Evolutionary conservation across 352 stramenopile genomes (phyloP), one percentile per base, ranked within the genome.

Genomic region (Phytophthora ohioensis): DNA sequence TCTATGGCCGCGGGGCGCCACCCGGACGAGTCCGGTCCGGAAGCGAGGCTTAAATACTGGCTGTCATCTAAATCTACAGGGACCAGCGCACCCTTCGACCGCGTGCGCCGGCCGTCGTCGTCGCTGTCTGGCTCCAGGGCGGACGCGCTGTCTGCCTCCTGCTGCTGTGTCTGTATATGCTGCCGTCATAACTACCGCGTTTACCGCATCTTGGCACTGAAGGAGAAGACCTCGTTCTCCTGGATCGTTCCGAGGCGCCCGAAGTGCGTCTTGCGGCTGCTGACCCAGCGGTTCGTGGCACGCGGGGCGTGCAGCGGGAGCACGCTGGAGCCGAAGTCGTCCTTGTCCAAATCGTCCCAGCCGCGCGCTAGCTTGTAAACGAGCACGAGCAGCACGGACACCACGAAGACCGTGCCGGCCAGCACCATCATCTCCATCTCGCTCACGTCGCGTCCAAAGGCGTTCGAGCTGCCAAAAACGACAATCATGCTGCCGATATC

Each of bases 281-380:
- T 84, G 68, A 92, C 81, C 82, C 84, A 92, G 13, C 81, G 79
- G 36, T 78, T 82, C 9, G 84, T 88, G n/a, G 79, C 73, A 38
- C 85, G 82, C 7, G 64, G 46, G 42, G 59, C 59, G 62, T 86
- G 81, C 55, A 87, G 48, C 42, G 79, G 81, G 31, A 90, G 62
- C 10, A 88, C 53, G 56, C 75, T 73, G 67, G 56, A 67, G 66
- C 69, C 69, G 32, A 75, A 76, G 31, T 75, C 64, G 55, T 79
- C 63, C 53, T 91, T 84, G 56, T 86, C 74, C 52, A 75, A 47
- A 60, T 86, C 82, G 45, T 92, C 85, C 78, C 81, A 92, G 7
- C 81, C 85, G 59, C 83, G 85, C 51, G 85, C 81, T 42, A 91
- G 73, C 70, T 92, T 92, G 79, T 90, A 92, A 34, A 92, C 83